Evolutionary conservation across 306 rosid genomes (phyloP).

Genomic region (Citrullus colocynthis): DNA sequence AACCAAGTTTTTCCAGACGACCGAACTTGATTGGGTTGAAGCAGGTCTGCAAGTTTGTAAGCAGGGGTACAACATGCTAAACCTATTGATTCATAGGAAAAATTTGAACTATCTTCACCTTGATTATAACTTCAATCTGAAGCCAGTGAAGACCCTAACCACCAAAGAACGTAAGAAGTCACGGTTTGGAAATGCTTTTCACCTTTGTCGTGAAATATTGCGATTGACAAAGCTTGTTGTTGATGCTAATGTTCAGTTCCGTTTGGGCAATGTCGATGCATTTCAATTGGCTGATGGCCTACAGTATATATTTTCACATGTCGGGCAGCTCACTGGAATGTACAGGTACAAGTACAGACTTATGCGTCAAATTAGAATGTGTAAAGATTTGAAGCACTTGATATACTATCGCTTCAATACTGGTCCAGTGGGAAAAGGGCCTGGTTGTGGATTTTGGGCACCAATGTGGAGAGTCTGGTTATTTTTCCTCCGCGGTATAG

Average conservation of each 20-base stretch:
- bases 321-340: conserved; percentile 99
- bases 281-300: conserved; percentile 96
- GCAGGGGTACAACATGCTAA: conserved; percentile 98
- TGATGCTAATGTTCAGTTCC: conserved; percentile 97
- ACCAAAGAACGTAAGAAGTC: conserved; percentile 96
- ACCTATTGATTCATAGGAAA: conserved; percentile 89
- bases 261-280: conserved; percentile 97
- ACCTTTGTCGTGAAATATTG: conserved; percentile 95
- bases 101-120: conserved; percentile 97
- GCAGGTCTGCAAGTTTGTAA: conserved; percentile 98
- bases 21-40: conserved; percentile 99
- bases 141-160: conserved; percentile 94
- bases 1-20: conserved; percentile 95
- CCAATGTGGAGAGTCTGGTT: conserved; percentile 99
- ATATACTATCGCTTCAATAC: conserved; percentile 96
- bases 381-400: conserved; percentile 93
- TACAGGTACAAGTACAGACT: conserved; percentile 93
- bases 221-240: conserved; percentile 96
- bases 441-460: conserved; percentile 99
- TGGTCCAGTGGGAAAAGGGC: conserved; percentile 98
- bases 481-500: conserved; percentile 96
- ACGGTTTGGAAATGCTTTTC: conserved; percentile 96
- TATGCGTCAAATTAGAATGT: conserved; percentile 98
- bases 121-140: conserved; percentile 88
- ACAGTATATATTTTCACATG: conserved; percentile 94